Conservation (phyloP, 805 yeast species). For the Metschnikowia rubicola region DNA sequence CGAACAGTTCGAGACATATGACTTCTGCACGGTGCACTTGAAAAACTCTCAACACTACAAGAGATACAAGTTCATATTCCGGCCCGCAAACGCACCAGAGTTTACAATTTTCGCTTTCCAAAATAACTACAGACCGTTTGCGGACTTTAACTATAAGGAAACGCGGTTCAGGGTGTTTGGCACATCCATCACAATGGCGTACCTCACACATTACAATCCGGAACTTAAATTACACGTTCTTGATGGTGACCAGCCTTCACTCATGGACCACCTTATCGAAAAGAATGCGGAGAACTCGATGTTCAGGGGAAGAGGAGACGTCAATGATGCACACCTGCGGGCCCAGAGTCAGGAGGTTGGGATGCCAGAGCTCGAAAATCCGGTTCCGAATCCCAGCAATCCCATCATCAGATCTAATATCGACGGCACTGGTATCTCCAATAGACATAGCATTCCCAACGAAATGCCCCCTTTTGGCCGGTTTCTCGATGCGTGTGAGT, state of each 20-base stretch:
- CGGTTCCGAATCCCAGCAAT: constrained; percentile 28
- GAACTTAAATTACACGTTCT: constrained; percentile 31
- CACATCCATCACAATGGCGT: constrained; percentile 29
- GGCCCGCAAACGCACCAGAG: constrained; percentile 13
- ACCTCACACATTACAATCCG: constrained; percentile 30
- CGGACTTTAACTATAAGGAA: constrained; percentile 35
- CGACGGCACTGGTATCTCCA: constrained; percentile 4
- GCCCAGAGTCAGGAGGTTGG: too few species aligned
- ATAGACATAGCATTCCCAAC: constrained; percentile 21
- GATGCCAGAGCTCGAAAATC: constrained; percentile 22
- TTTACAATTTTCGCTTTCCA: constrained; percentile 33
- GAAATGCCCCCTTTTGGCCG: constrained; percentile 39
- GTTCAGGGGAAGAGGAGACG: not conserved
- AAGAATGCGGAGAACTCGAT: constrained; percentile 13
- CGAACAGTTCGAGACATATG: constrained; percentile 30
- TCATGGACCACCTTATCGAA: constrained; percentile 34
- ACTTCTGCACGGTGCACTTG: constrained; percentile 31
- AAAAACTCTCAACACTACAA: constrained; percentile 27
- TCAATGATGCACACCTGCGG: not conserved
- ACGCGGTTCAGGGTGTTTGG: constrained; percentile 40
- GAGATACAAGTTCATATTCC: constrained; percentile 30
- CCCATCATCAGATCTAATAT: constrained; percentile 21
- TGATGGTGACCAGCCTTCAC: constrained; percentile 33
- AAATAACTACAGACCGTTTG: constrained; percentile 34
- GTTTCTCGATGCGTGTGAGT: constrained; percentile 28